Evolutionary conservation across 139 green algal genomes (phyloP).

Genomic region (Limnomonas spitsbergensis): DNA sequence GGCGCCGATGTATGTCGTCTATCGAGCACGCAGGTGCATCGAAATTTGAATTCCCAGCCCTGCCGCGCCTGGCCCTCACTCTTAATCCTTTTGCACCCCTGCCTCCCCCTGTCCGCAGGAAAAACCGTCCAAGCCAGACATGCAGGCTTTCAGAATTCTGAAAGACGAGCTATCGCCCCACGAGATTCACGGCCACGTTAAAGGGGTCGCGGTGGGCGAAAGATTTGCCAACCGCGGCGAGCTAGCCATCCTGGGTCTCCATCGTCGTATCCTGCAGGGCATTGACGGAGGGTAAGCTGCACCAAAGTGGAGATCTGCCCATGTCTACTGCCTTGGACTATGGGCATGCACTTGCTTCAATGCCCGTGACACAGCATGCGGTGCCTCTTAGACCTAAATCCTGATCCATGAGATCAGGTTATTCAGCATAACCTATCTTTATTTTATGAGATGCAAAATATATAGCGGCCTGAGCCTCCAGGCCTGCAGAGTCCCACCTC

Average conservation of each 20-base stretch:
- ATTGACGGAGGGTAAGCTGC: constrained; percentile 25
- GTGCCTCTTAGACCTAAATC: too few species aligned
- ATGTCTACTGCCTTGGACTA: too few species aligned
- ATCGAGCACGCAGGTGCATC: neutral
- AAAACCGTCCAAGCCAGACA: constrained; percentile 8
- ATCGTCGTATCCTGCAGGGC: constrained; percentile 26
- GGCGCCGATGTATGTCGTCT: neutral
- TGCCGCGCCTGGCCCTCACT: neutral
- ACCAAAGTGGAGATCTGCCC: neutral
- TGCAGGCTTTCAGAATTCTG: constrained; percentile 9
- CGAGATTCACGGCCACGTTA: constrained; percentile 15
- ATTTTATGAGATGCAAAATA: too few species aligned
- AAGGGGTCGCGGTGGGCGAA: constrained; percentile 18
- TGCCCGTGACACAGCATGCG: too few species aligned
- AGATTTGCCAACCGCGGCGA: constrained; percentile 23
- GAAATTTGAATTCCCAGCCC: neutral
- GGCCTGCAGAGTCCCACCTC: too few species aligned
- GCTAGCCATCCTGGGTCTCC: constrained; percentile 37
- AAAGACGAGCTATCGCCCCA: neutral
- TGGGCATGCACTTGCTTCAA: too few species aligned
- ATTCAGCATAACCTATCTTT: too few species aligned
- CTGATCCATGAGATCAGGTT: too few species aligned
- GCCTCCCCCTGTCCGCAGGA: neutral
- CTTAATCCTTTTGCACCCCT: neutral
- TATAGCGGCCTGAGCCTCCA: too few species aligned